Base-by-base conservation (phyloP, 306 rosid genomes). In the Crotalaria pallida region DNA sequence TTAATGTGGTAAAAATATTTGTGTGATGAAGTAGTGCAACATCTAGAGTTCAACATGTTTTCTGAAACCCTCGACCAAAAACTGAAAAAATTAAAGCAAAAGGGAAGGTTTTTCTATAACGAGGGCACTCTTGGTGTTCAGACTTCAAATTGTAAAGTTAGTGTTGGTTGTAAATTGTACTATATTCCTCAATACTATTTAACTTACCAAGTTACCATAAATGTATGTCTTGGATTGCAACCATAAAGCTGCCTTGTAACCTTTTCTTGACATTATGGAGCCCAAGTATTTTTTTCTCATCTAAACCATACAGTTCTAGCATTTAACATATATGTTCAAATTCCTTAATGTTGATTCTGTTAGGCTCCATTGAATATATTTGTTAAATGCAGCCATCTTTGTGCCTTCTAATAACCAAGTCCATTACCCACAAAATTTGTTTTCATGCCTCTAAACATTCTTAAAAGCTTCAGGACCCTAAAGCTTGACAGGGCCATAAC, bases 1-100 rank as follows among this genome's bases (percentile, higher is more conserved):
- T 88, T 84, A 44, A 74, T 87, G 80, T 73, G 71, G 69, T 79
- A 71, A 58, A 77, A 53, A 18, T 71, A 62, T 34, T 11, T 65
- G 51, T 22, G 52, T 72, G 63, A 57, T 71, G 71, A 73, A 68
- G 76, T 41, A 33, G 53, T 61, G 76, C 40, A 18, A 33, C 72
- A 51, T 50, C 53, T 41, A 59, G 57, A 31, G 22, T 73, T 74
- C 36, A 60, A 43, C 55, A 47, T 41, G 47, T 41, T 41, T 41
- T 44, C 49, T 44, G 49, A 44, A 44, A 13, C n/a, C 18, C 49
- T 41, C 1, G 5, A 7, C 17, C 49, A 43, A 43, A 13, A 12
- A 3, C 1, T 5, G 3, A 12, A 9, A 43, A 1, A 2, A 12
- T 3, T 3, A n/a, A n/a, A n/a, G 51, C 9, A 45, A 45, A 45